A percentile compares a stretch with the other conserved stretches of the same genome.
Conservation (phyloP, 2,329 filamentous ascomycete species). For the Purpureocillium lavendulum region DNA sequence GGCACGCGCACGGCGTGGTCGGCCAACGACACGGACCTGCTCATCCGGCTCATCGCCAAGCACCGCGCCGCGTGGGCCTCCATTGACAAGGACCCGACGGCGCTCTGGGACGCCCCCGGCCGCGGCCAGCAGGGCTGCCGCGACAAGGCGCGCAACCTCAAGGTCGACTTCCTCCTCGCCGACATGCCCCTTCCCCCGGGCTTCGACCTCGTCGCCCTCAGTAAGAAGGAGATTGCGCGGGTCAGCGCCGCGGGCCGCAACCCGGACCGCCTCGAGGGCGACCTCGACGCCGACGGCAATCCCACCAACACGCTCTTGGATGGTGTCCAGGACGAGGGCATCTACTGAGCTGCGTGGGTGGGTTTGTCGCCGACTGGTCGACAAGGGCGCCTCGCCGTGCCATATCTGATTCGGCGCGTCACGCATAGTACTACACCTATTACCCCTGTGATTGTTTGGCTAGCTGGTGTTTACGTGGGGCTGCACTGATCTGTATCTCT, state of each 20-base stretch:
- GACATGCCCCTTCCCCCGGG: conserved; percentile 34
- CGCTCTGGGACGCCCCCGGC: conserved; percentile 27
- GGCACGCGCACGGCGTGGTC: conserved; percentile 30
- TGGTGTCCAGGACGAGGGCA: no score
- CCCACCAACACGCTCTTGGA: conserved; percentile 26
- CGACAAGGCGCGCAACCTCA: conserved; percentile 50
- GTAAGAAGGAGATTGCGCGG: conserved; percentile 37
- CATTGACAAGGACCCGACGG: conserved; percentile 20
- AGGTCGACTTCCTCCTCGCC: conserved; percentile 40
- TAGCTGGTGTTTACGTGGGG: no score
- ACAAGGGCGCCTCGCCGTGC: no score
- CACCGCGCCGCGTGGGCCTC: conserved; percentile 18
- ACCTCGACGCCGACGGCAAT: conserved; percentile 30
- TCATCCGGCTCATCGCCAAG: conserved; percentile 32
- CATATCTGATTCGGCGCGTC: no score
- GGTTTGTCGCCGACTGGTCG: no score
- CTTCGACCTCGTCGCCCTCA: conserved; percentile 42
- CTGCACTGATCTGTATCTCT: no score
- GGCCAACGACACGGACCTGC: conserved; percentile 27
- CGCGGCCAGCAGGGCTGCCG: conserved; percentile 48
- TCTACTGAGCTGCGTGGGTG: no score
- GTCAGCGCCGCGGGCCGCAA: conserved; percentile 37
- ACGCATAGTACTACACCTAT: no score
- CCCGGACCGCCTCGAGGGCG: conserved; percentile 36
- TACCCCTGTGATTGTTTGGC: no score